Base-by-base conservation (phyloP, 2,329 filamentous ascomycete species). In the Claviceps arundinis region DNA sequence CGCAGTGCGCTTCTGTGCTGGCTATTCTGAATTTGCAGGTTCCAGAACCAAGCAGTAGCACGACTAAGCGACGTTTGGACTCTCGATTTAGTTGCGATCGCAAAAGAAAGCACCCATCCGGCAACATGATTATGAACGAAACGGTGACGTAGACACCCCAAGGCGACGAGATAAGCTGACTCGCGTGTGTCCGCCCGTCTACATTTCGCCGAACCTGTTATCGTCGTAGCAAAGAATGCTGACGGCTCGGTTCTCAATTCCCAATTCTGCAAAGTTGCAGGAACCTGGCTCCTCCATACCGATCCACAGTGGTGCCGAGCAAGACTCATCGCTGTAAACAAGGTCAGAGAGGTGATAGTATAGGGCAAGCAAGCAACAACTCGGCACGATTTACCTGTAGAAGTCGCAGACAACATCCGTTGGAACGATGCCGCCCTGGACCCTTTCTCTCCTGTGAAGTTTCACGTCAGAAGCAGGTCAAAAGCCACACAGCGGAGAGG, bases 171-270 rank as follows among this genome's bases (percentile, higher is more conserved):
- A n/a, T 13, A 5, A 26, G 26, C 11, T 8, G n/a, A 17, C 24
- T 8, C 2, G 1, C 2, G 6, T 14, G 0, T 19, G 24, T 16
- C 7, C 30, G 14, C 26, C 26, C 26, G 8, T 37, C 41, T 45
- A 45, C 5, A 50, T 37, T 16, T 45, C 48, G 17, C 26, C 38
- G 34, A 22, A 9, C 37, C 30, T 19, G 26, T 37, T 53, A n/a
- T 53, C 48, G 9, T 53, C 48, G 37, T 55, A 52, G 47, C 50
- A 54, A 17, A 43, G 13, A 38, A 53, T 13, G 26, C 47, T 50
- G 11, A 34, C 16, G 6, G 53, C 53, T 37, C 37, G 37, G 26
- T 54, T 54, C 6, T 37, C 26, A 11, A 52, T 50, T 5, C 50
- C 53, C 24, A 52, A 11, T 16, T 50, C 43, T 2, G 17, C n/a